A percentile compares a stretch with the other conserved stretches of the same genome.
These are phyloP conservation scores for Paramecium sexaurelia DNA, from an alignment of 73 alveolate species.

Conservation along the genomic window DNA sequence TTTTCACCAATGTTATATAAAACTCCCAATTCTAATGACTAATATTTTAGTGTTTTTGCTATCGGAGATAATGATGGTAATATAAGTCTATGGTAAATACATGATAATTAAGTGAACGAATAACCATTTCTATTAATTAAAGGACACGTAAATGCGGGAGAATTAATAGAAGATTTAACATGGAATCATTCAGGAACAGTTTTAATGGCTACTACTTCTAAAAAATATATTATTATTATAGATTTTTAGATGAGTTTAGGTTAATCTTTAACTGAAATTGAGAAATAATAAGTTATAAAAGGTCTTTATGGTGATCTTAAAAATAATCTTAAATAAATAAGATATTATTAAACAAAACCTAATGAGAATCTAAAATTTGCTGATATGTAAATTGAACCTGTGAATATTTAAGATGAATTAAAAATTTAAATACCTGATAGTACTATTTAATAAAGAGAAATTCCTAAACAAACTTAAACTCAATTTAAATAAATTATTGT, in stretches of 20 bases:
- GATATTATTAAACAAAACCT: constrained; percentile 5
- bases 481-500: constrained; percentile 45
- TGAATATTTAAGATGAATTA: background rate
- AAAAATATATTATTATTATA: constrained; percentile 52
- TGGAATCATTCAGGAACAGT: constrained; percentile 54
- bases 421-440: background rate
- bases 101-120: background rate
- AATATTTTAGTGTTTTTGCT: constrained; percentile 50
- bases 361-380: background rate
- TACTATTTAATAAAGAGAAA: background rate
- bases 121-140: constrained; percentile 38
- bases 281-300: background rate
- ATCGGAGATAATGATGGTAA: constrained; percentile 70
- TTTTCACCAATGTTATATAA: constrained; percentile 42
- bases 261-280: background rate
- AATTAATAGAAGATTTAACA: constrained; percentile 58
- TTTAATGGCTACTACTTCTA: constrained; percentile 57
- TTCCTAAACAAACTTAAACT: background rate
- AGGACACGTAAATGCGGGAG: constrained; percentile 46
- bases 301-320: constrained; percentile 29
- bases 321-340: background rate
- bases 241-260: constrained; percentile 54
- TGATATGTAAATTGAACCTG: background rate
- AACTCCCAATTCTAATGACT: background rate
- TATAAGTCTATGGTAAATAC: constrained; percentile 52